These are phyloP conservation scores for Diaporthe destruens DNA, from an alignment of 2,329 filamentous ascomycete species.

Conservation along the genomic window DNA sequence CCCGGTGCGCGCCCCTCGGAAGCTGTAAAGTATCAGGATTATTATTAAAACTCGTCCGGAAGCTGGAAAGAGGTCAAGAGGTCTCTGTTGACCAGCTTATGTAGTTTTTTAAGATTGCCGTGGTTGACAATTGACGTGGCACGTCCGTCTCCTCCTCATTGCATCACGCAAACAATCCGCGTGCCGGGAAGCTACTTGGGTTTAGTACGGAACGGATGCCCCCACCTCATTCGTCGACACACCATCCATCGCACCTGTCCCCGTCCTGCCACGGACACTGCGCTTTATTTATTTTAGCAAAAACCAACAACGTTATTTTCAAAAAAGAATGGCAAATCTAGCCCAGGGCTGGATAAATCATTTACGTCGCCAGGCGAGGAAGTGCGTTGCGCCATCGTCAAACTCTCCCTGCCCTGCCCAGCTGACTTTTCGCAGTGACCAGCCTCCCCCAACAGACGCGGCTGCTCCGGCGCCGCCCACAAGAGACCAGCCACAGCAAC, in stretches of 20 bases:
- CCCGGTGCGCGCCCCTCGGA: no score
- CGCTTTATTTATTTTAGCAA: not conserved
- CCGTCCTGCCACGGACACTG: not conserved
- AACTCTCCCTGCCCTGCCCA: not conserved
- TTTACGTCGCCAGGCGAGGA: conserved; percentile 15
- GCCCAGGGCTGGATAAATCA: conserved; percentile 25
- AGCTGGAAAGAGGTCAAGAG: no score
- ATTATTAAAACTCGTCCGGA: no score
- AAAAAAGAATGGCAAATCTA: conserved; percentile 8
- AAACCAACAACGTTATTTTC: not conserved
- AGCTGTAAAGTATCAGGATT: no score
- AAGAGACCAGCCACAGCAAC: not conserved
- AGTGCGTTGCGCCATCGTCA: not conserved
- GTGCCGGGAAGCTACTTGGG: not conserved
- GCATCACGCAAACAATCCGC: not conserved
- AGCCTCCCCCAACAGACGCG: not conserved
- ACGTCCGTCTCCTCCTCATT: not conserved
- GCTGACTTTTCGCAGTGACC: conserved; percentile 18
- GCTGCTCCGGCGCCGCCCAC: not conserved
- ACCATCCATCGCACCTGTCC: not conserved
- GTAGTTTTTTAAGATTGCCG: not conserved
- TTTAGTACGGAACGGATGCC: not conserved
- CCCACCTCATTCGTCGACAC: not conserved
- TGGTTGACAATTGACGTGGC: not conserved
- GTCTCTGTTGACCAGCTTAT: not conserved